Evolutionary conservation across 345 rosid genomes (phyloP).

Genomic region (Gossypium raimondii): DNA sequence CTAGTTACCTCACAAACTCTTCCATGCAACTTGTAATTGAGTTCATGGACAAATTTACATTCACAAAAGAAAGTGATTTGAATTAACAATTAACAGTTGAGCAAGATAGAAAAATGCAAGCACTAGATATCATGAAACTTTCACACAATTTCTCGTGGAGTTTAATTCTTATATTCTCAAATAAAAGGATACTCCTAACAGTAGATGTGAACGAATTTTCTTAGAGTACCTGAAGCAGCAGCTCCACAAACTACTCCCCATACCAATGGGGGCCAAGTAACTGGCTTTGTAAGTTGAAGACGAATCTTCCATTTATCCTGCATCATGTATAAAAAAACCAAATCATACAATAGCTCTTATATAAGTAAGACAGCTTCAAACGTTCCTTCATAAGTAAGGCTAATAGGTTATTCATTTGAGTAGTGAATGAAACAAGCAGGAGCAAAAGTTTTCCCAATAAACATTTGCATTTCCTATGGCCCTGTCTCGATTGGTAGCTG

Average conservation of each 20-base stretch:
- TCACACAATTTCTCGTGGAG: not conserved
- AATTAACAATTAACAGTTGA: not conserved
- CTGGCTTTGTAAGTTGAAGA: slow-evolving; percentile 93
- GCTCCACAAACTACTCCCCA: slow-evolving; percentile 99
- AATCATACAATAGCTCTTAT: not conserved
- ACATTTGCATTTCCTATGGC: not conserved
- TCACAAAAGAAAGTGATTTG: not conserved
- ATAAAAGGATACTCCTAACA: not conserved
- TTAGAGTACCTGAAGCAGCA: slow-evolving; percentile 85
- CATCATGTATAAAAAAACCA: slow-evolving; percentile 13
- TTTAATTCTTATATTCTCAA: not conserved
- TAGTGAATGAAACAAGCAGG: not conserved
- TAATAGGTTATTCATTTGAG: not conserved
- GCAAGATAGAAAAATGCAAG: not conserved
- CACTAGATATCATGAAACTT: not conserved
- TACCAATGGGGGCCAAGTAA: slow-evolving; percentile 96
- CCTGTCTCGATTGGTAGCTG: not conserved
- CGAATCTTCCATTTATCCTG: slow-evolving; percentile 99
- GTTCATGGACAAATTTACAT: not conserved
- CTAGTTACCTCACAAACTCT: not conserved
- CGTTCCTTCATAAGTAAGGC: not conserved
- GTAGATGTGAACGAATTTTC: not conserved
- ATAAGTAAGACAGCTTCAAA: not conserved
- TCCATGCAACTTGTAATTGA: not conserved
- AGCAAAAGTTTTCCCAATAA: not conserved